Evolutionary conservation across 768 basidiomycete genomes (phyloP).

Genomic region (Serendipita sp.): DNA sequence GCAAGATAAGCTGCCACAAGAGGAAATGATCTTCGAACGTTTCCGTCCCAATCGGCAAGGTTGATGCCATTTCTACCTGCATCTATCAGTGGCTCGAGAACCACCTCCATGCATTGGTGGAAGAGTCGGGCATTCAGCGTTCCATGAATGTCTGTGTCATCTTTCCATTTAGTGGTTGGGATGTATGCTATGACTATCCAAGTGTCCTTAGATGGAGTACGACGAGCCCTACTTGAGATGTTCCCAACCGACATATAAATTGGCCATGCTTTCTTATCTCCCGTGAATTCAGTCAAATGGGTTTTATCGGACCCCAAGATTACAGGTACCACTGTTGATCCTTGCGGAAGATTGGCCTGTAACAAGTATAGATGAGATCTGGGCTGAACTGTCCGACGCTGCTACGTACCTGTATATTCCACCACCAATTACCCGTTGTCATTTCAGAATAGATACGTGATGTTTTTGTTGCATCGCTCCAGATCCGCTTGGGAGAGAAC

Average conservation of each 20-base stretch:
- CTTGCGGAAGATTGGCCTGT: background rate
- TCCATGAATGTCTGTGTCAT: background rate
- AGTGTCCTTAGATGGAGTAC: conserved; percentile 13
- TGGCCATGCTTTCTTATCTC: conserved; percentile 21
- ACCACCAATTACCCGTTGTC: conserved; percentile 14
- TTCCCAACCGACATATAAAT: conserved; percentile 22
- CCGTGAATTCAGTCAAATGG: conserved; percentile 15
- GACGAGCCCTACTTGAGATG: conserved; percentile 14
- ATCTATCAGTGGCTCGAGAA: conserved; percentile 12
- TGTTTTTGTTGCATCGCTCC: background rate
- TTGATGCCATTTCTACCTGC: conserved; percentile 13
- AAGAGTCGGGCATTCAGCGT: conserved; percentile 8
- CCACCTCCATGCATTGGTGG: conserved; percentile 13
- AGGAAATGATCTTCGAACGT: background rate
- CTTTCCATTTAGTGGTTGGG: conserved; percentile 10
- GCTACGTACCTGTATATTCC: conserved; percentile 12
- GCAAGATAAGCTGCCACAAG: background rate
- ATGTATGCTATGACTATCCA: conserved; percentile 19
- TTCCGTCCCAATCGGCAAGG: background rate
- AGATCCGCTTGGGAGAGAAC: conserved; percentile 9
- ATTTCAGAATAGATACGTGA: conserved; percentile 8
- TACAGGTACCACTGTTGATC: conserved; percentile 17
- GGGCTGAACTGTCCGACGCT: background rate
- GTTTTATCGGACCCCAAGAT: conserved; percentile 22
- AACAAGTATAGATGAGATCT: background rate